Evolutionary conservation across 208 protist species (phyloP).

Genomic region (Wallacemonas sp.): DNA sequence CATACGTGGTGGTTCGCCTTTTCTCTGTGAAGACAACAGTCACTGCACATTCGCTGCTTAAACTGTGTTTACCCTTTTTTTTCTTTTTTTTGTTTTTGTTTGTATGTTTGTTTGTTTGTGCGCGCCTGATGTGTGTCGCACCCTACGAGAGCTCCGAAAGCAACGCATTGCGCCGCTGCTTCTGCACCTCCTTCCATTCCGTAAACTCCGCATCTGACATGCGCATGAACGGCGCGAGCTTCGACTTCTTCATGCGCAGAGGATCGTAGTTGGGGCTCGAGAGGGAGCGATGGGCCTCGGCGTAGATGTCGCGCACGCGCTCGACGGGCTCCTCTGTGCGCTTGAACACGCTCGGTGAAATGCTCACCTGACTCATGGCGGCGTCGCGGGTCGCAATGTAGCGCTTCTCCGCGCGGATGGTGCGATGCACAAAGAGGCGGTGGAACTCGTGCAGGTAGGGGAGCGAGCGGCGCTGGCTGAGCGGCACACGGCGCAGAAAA

Average conservation of each 20-base stretch:
- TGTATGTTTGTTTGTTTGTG: neutral
- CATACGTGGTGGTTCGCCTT: too few species aligned
- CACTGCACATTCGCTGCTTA: too few species aligned
- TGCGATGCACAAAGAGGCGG: slow-evolving; percentile 63
- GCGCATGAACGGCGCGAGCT: slow-evolving; percentile 60
- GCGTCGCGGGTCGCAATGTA: slow-evolving; percentile 67
- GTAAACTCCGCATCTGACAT: slow-evolving; percentile 74
- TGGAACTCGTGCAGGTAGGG: slow-evolving; percentile 82
- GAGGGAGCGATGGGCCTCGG: slow-evolving; percentile 76
- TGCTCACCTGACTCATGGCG: slow-evolving; percentile 30
- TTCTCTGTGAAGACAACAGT: too few species aligned
- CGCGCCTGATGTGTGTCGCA: too few species aligned
- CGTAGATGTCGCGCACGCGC: slow-evolving; percentile 61
- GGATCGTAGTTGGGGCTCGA: slow-evolving; percentile 84
- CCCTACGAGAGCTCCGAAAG: slow-evolving; percentile 57
- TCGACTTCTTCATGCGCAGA: slow-evolving; percentile 77
- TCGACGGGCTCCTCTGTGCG: slow-evolving; percentile 65
- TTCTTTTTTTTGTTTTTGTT: too few species aligned
- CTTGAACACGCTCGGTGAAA: slow-evolving; percentile 46
- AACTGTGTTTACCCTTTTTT: too few species aligned
- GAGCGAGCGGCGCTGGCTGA: slow-evolving; percentile 71
- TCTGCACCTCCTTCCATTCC: slow-evolving; percentile 65
- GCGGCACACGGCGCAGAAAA: slow-evolving; percentile 64
- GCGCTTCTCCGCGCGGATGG: slow-evolving; percentile 73
- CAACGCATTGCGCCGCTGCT: slow-evolving; percentile 54